A percentile compares a stretch with the other conserved stretches of the same genome.
phyloP scores from a whole-genome alignment of 768 basidiomycete species.

The Trichaptum fuscoviolaceum region DNA sequence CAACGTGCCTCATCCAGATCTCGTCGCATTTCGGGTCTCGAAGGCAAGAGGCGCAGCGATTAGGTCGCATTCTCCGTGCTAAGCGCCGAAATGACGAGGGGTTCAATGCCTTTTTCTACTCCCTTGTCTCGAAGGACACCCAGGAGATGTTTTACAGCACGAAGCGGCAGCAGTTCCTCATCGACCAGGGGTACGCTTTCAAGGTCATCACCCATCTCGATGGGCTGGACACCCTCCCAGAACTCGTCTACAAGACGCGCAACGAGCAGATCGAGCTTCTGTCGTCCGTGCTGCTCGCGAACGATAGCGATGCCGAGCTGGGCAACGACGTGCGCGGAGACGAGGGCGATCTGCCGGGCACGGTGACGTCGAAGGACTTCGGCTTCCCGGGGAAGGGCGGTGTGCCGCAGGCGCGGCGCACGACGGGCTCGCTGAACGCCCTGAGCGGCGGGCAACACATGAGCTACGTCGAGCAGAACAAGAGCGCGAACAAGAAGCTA shows the following conservation, averaged over 20 bases:
- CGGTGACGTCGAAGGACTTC: conserved; percentile 83
- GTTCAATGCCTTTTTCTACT: conserved; percentile 99
- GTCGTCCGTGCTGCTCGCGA: conserved; percentile 86
- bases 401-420: no score
- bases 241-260: conserved; percentile 86
- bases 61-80: conserved; percentile 96
- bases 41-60: conserved; percentile 93
- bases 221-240: conserved; percentile 78
- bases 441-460: conserved; percentile 88
- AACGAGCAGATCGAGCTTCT: conserved; percentile 96
- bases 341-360: conserved; percentile 83
- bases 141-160: conserved; percentile 99
- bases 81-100: conserved; percentile 98
- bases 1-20: conserved; percentile 98
- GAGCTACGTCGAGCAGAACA: conserved; percentile 91
- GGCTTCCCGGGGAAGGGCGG: conserved; percentile 54
- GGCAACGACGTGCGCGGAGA: conserved; percentile 73
- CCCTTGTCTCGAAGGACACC: conserved; percentile 97
- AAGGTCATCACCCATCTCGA: conserved; percentile 99
- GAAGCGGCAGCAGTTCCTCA: conserved; percentile 96
- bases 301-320: conserved; percentile 85
- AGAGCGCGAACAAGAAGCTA: conserved; percentile 80
- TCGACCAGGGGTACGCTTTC: conserved; percentile 99
- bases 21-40: conserved; percentile 98
- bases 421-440: conserved; percentile 76